Evolutionary conservation across 2,329 filamentous ascomycete species (phyloP), one percentile per base, ranked within the genome.

Genomic region (Claviceps humidiphila): DNA sequence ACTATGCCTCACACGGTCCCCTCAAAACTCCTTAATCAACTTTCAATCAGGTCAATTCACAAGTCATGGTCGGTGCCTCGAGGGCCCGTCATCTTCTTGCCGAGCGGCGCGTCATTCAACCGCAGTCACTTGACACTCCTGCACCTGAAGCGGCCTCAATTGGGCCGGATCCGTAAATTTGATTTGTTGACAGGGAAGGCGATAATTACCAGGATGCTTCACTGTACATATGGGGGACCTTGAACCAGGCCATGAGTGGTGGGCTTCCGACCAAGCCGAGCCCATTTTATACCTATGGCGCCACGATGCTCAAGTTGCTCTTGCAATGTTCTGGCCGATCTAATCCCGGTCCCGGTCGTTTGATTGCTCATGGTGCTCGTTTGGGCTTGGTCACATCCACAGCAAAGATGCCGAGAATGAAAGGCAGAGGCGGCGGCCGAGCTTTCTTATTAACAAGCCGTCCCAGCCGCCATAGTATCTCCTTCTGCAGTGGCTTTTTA

Each of bases 391-490:
- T 16, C 39, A 45, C 24, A 34, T 30, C 44, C 47, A n/a, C 30
- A 45, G 47, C 47, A 42, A n/a, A n/a, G 11, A 51, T 37, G 47
- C 39, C 22, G 17, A 37, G 40, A 39, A 46, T 11, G 38, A 30
- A 50, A 47, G 30, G 39, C 44, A n/a, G 46, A 45, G 49, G 41
- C 37, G 49, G 41, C 37, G 44, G 52, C 49, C 46, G 52, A 54
- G 24, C 20, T 46, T 46, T 51, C 17, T 46, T 20, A 22, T 46
- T 20, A 22, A 42, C 44, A 38, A 48, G 52, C 39, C 49, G 52
- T 50, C 39, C 49, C 48, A 40, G 52, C 39, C 50, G 40, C 13
- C 9, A 34, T 9, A 1, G 30, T 51, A 17, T 34, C 48, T 49
- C 52, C 51, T 51, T 49, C 39, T 53, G 49, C 52, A 38, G 48